Evolutionary conservation across 2,329 filamentous ascomycete genomes (phyloP).

Genomic region (Fusarium zealandicum): DNA sequence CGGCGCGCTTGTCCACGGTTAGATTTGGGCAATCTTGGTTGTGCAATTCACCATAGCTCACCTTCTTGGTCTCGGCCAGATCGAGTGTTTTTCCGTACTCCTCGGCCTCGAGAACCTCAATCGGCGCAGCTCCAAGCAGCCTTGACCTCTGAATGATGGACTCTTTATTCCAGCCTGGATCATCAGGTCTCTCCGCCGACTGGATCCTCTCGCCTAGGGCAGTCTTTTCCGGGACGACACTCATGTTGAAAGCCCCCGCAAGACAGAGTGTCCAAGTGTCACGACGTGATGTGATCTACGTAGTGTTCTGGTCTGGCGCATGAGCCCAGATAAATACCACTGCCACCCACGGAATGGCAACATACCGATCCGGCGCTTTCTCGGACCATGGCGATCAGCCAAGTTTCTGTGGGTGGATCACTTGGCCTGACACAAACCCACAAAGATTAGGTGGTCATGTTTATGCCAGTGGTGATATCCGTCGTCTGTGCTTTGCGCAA

Average conservation of each 20-base stretch:
- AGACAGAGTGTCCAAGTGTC: background rate
- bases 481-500: background rate
- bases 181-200: background rate
- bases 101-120: slow-evolving; percentile 29
- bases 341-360: too few relatives aligned
- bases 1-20: slow-evolving; percentile 13
- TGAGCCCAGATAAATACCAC: slow-evolving; percentile 2
- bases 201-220: background rate
- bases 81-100: slow-evolving; percentile 18
- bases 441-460: background rate
- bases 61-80: slow-evolving; percentile 16
- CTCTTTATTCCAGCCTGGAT: slow-evolving; percentile 1
- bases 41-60: rapidly evolving
- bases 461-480: background rate
- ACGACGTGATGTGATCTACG: too few relatives aligned
- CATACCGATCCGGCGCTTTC: background rate
- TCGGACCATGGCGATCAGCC: background rate
- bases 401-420: background rate
- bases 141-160: slow-evolving; percentile 3
- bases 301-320: too few relatives aligned
- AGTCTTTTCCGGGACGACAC: slow-evolving; percentile 2
- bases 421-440: slow-evolving; percentile 1
- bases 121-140: slow-evolving; percentile 16
- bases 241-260: slow-evolving; percentile 5
- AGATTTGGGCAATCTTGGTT: background rate